Conservation (phyloP, 306 rosid species). For the Rosa persica region DNA sequence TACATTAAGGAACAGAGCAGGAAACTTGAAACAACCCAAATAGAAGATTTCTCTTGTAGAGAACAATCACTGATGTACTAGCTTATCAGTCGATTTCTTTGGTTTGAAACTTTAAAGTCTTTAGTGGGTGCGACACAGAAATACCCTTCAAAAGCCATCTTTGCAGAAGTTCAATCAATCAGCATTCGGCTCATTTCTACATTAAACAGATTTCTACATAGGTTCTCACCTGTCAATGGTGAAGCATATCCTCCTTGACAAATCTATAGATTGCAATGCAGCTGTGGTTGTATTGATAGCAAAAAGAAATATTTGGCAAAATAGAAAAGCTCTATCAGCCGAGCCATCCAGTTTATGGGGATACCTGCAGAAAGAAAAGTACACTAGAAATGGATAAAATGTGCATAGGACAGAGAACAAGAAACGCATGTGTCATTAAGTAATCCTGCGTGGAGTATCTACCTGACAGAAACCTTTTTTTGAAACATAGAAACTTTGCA, state of each 20-base stretch:
- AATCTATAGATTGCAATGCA: slow-evolving; percentile 1
- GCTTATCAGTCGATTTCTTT: slow-evolving; percentile 9
- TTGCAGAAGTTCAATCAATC: neutral
- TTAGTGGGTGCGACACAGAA: neutral
- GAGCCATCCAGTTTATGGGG: neutral
- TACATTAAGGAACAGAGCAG: neutral
- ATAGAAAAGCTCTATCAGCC: neutral
- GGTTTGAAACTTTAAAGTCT: neutral
- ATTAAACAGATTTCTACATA: neutral
- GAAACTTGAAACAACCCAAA: neutral
- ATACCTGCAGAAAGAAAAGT: neutral
- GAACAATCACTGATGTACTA: neutral
- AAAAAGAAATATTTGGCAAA: neutral
- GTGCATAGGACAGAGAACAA: neutral
- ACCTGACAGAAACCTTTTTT: no score
- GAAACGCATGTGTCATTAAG: neutral
- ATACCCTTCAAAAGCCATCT: neutral
- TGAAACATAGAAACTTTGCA: no score
- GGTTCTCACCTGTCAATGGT: neutral
- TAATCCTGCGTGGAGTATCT: neutral
- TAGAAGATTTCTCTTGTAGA: neutral
- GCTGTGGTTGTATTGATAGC: neutral
- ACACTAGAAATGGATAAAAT: neutral
- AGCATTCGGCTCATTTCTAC: neutral
- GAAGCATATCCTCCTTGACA: neutral